These are phyloP conservation scores for Aspergillus fumigatiaffinis DNA, from an alignment of 2,329 filamentous ascomycete species.

Conservation along the genomic window DNA sequence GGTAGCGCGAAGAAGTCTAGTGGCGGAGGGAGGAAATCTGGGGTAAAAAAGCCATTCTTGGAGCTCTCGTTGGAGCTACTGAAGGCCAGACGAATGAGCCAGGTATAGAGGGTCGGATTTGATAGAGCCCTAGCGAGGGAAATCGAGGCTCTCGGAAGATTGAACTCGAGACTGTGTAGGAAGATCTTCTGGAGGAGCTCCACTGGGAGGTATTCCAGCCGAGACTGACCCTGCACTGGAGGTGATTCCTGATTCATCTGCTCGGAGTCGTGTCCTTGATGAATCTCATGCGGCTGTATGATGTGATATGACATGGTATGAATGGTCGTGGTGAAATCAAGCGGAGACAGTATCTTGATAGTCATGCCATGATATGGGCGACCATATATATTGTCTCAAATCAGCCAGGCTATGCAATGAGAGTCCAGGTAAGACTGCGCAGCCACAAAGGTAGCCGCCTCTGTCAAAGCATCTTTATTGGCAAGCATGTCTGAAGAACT, in stretches of 20 bases:
- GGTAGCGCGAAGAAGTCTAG: conserved; percentile 32
- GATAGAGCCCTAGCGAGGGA: conserved; percentile 40
- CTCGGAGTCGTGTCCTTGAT: background rate
- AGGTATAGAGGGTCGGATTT: conserved; percentile 38
- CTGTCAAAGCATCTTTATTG: background rate
- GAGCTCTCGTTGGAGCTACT: conserved; percentile 34
- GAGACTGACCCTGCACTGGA: conserved; percentile 16
- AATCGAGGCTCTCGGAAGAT: conserved; percentile 43
- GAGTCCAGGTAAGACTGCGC: background rate
- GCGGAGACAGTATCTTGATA: background rate
- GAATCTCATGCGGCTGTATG: background rate
- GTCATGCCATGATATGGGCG: background rate
- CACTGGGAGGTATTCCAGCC: conserved; percentile 44
- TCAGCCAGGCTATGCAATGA: background rate
- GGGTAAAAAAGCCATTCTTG: conserved; percentile 30
- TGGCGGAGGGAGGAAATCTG: conserved; percentile 37
- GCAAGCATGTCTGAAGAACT: background rate
- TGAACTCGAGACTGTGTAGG: conserved; percentile 46
- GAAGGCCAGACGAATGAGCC: conserved; percentile 42
- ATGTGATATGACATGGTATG: background rate
- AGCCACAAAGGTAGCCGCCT: background rate
- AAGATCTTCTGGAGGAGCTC: conserved; percentile 53
- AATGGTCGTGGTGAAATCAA: background rate
- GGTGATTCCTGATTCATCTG: conserved; percentile 15
- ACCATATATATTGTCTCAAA: background rate